Base-by-base conservation (phyloP, 768 basidiomycete genomes). In the Russula compacta region DNA sequence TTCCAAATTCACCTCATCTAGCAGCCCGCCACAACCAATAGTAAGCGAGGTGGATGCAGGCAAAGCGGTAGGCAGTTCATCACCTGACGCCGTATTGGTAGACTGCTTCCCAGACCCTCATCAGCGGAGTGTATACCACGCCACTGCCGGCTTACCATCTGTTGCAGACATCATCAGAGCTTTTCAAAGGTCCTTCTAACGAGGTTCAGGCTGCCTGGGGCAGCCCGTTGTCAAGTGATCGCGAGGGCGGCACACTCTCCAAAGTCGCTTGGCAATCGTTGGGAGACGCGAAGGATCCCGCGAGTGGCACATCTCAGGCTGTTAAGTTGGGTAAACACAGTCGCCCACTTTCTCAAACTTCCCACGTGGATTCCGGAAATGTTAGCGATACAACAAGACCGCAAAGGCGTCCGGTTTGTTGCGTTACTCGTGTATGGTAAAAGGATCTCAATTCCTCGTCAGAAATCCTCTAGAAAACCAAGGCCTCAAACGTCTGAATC, bases 291-390 rank as follows among this genome's bases (percentile, higher is more conserved):
- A 24, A 35, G 33, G 46, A 21, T 21, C 42, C 14, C 17, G 10
- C 19, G 32, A 42, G 38, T 40, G 17, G 52, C 39, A 35, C 49
- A 43, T 24, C 46, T 47, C 35, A 39, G 39, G 46, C 24, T 43
- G 35, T 53, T 24, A 52, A 24, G 54, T 32, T 53, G 33, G 53
- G 47, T 48, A 47, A 56, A 53, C 49, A 56, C 21, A 56, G 56
- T 39, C 69, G 69, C 64, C 69, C 46, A 63, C 67, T 3, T 63
- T 68, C 51, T 65, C 71, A 55, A 67, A 69, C 60, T 81, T 21
- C 89, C 39, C 64, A 63, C 1, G 46, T 32, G 17, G 47, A 29
- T 11, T 36, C 52, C 9, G 56, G 24, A 49, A 54, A 19, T 38
- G 36, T 24, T 19, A 49, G 52, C 9, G 61, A 62, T 17, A 17